Conservation (phyloP, 345 rosid genomes). For the Camelina laxa region DNA sequence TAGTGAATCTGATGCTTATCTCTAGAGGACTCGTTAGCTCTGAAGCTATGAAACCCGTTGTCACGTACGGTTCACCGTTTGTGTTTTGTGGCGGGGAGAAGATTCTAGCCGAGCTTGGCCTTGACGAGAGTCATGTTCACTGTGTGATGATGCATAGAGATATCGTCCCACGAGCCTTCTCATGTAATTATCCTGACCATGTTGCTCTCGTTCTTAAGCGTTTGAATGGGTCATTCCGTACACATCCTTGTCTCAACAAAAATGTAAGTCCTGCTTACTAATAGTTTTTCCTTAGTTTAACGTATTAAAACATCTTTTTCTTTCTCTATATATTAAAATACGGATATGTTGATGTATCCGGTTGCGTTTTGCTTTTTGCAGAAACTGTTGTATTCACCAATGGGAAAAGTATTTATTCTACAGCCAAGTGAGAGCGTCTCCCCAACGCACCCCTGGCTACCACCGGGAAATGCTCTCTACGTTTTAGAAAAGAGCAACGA, state of each 20-base stretch:
- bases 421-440: conserved; percentile 82
- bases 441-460: conserved; percentile 83
- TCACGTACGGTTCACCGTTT: conserved; percentile 89
- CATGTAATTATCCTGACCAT: conserved; percentile 90
- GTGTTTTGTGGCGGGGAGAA: conserved; percentile 84
- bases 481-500: conserved; percentile 51
- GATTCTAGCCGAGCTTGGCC: conserved; percentile 64
- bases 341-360: not conserved
- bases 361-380: conserved; percentile 41
- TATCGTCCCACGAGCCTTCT: conserved; percentile 94
- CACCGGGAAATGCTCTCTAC: conserved; percentile 74
- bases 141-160: conserved; percentile 92
- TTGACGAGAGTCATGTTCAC: conserved; percentile 74
- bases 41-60: conserved; percentile 63
- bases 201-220: conserved; percentile 78
- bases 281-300: not conserved
- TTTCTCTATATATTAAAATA: not conserved
- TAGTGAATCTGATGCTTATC: conserved; percentile 76
- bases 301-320: not conserved
- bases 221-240: conserved; percentile 61
- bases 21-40: conserved; percentile 60
- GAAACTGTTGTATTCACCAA: conserved; percentile 77
- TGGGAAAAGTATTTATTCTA: conserved; percentile 81
- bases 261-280: conserved; percentile 53
- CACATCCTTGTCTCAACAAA: conserved; percentile 80